A percentile compares a stretch with the other conserved stretches of the same genome.
Evolutionary conservation across 225 moss, liverwort and hornwort species (phyloP).

Genomic region (Marchantia paleacea): DNA sequence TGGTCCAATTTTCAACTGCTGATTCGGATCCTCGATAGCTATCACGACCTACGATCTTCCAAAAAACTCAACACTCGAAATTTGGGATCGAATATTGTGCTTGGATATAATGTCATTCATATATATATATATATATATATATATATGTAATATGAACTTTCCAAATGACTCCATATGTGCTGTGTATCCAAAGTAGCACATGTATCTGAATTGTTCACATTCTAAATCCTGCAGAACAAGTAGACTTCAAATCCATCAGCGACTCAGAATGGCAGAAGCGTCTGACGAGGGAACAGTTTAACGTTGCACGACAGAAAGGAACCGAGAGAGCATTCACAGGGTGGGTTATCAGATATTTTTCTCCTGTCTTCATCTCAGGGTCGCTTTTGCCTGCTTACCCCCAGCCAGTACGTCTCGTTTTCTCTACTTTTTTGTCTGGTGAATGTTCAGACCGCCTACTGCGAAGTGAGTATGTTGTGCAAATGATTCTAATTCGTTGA

Average conservation of each 20-base stretch:
- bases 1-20: no score
- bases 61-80: background rate
- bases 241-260: constrained; percentile 50
- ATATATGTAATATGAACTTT: background rate
- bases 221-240: constrained; percentile 34
- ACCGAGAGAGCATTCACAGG: constrained; percentile 88
- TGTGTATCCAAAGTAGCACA: background rate
- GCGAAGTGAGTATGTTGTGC: background rate
- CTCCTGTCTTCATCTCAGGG: background rate
- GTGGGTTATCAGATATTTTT: constrained; percentile 32
- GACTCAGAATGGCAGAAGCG: constrained; percentile 81
- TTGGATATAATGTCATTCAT: no score
- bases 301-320: constrained; percentile 86
- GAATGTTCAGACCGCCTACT: no score
- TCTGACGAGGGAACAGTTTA: constrained; percentile 71
- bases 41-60: no score
- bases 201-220: background rate
- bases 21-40: no score
- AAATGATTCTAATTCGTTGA: background rate
- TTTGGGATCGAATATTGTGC: background rate
- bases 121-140: no score
- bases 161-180: no score
- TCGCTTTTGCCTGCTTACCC: background rate
- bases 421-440: background rate
- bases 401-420: background rate